phyloP scores from a whole-genome alignment of 129 eudicot species.

The Chrysanthemum makinoi region DNA sequence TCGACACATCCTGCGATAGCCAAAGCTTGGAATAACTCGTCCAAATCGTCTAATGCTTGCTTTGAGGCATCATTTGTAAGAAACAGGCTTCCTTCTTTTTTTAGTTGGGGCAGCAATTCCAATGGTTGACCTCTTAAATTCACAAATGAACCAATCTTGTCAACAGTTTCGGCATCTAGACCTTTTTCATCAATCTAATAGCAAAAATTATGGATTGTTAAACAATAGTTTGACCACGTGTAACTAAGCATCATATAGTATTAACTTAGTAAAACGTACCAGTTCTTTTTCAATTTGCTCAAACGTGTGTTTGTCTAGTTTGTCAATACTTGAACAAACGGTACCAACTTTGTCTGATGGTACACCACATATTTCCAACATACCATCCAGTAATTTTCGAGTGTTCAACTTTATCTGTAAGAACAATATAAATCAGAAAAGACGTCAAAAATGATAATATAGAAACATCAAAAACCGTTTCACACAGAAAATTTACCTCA shows the following conservation, averaged over 20 bases:
- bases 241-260: background rate
- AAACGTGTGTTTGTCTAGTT: constrained; percentile 81
- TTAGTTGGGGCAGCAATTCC: constrained; percentile 56
- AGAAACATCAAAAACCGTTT: background rate
- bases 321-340: constrained; percentile 95
- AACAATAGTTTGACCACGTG: background rate
- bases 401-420: constrained; percentile 83
- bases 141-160: constrained; percentile 71
- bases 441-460: background rate
- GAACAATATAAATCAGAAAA: background rate
- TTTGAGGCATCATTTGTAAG: constrained; percentile 50
- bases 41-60: constrained; percentile 71
- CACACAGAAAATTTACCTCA: constrained; percentile 48
- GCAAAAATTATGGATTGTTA: background rate
- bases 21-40: constrained; percentile 68
- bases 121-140: constrained; percentile 63
- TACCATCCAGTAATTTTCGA: constrained; percentile 84
- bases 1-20: constrained; percentile 52
- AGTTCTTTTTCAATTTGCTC: constrained; percentile 82
- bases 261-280: constrained; percentile 38
- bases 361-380: constrained; percentile 90
- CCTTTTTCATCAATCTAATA: constrained; percentile 86
- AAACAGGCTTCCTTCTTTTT: constrained; percentile 57
- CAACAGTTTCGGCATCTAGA: constrained; percentile 54
- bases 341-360: constrained; percentile 80